phyloP scores from a whole-genome alignment of 2,329 filamentous ascomycete genomes.

The Cladosporium cucumerinum region DNA sequence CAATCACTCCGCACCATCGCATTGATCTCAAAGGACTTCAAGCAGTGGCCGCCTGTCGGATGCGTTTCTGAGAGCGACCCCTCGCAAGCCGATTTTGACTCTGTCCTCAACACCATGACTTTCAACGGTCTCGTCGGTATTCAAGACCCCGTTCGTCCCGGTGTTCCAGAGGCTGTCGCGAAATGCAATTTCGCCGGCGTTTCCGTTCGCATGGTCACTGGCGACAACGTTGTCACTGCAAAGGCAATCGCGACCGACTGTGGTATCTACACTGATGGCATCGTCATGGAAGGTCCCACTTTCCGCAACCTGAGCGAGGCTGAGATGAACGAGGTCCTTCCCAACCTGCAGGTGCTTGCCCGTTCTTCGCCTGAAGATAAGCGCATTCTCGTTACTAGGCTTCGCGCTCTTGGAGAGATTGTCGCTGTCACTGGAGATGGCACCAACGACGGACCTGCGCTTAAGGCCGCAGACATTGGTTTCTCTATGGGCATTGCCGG shows the following conservation, averaged over 20 bases:
- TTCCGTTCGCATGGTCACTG: slow-evolving; percentile 70
- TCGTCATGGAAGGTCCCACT: slow-evolving; percentile 45
- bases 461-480: slow-evolving; percentile 64
- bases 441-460: slow-evolving; percentile 63
- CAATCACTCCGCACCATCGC: slow-evolving; percentile 81
- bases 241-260: slow-evolving; percentile 71
- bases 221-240: slow-evolving; percentile 70
- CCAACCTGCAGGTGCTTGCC: slow-evolving; percentile 64
- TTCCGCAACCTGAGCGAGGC: slow-evolving; percentile 42
- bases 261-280: slow-evolving; percentile 56
- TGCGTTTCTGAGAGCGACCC: slow-evolving; percentile 58
- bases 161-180: slow-evolving; percentile 64
- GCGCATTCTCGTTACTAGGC: slow-evolving; percentile 59
- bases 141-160: slow-evolving; percentile 67
- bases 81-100: slow-evolving; percentile 63
- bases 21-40: slow-evolving; percentile 78
- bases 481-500: slow-evolving; percentile 68
- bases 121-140: slow-evolving; percentile 72
- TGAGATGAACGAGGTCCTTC: slow-evolving; percentile 54
- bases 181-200: slow-evolving; percentile 68
- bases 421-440: slow-evolving; percentile 66
- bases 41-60: slow-evolving; percentile 72
- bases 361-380: slow-evolving; percentile 70
- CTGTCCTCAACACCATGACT: slow-evolving; percentile 68
- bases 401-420: slow-evolving; percentile 63